These are phyloP conservation scores for Orbilia ellipsospora DNA, from an alignment of 2,329 filamentous ascomycete genomes.

Conservation along the genomic window DNA sequence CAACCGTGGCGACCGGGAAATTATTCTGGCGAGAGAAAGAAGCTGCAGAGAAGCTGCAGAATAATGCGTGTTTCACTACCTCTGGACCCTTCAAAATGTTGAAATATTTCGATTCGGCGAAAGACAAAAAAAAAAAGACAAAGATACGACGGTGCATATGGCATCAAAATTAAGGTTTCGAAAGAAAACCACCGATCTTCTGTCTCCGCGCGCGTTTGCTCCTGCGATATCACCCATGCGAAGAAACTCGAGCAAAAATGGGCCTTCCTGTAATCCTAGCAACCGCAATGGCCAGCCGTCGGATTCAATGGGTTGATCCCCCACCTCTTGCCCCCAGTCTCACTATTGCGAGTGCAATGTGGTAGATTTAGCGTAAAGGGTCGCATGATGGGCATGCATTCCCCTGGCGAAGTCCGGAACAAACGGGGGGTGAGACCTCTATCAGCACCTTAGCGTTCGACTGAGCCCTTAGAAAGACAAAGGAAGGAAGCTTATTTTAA, in stretches of 20 bases:
- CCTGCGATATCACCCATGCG: not conserved
- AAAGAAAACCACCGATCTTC: constrained; percentile 1
- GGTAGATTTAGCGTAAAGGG: constrained; percentile 46
- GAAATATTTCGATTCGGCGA: constrained; percentile 9
- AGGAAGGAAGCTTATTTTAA: constrained; percentile 53
- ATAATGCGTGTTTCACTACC: constrained; percentile 32
- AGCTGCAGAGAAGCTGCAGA: constrained; percentile 17
- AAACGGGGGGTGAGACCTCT: constrained; percentile 38
- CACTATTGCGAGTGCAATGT: constrained; percentile 46
- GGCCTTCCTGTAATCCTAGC: constrained; percentile 21
- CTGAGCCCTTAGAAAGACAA: constrained; percentile 18
- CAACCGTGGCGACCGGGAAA: constrained; percentile 36
- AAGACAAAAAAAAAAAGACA: constrained; percentile 19
- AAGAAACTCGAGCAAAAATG: constrained; percentile 25
- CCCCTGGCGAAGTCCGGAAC: constrained; percentile 37
- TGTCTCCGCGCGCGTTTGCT: not conserved
- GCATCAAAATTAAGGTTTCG: constrained; percentile 38
- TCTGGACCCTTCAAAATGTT: constrained; percentile 27
- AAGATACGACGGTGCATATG: constrained; percentile 32
- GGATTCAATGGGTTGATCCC: constrained; percentile 27
- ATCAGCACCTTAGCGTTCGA: constrained; percentile 19
- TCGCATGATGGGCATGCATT: constrained; percentile 48
- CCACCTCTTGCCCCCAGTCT: constrained; percentile 48
- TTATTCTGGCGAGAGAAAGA: constrained; percentile 31
- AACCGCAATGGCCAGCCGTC: constrained; percentile 17